These are phyloP conservation scores for Phytopythium litorale DNA, from an alignment of 352 stramenopile genomes.

Conservation along the genomic window DNA sequence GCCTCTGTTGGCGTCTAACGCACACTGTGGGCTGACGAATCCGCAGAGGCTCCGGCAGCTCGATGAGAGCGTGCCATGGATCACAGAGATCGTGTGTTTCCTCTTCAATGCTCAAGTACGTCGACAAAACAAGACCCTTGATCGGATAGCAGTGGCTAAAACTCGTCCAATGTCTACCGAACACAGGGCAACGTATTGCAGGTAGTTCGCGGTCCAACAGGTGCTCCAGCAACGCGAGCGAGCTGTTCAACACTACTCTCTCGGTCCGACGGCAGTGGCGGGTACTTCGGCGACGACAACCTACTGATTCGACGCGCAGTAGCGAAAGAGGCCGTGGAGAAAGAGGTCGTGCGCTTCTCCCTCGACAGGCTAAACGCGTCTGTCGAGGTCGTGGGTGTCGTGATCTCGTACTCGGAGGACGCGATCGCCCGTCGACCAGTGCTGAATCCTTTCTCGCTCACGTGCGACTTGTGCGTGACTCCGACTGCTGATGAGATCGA, in stretches of 20 bases:
- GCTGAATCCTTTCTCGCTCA: slow-evolving; percentile 45
- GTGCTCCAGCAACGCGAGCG: slow-evolving; percentile 1
- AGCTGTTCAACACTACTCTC: not conserved
- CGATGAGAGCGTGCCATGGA: slow-evolving; percentile 30
- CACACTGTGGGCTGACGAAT: not conserved
- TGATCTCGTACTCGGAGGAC: slow-evolving; percentile 44
- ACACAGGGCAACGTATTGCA: slow-evolving; percentile 43
- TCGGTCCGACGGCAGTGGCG: not conserved
- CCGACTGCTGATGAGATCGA: slow-evolving; percentile 10
- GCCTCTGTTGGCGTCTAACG: not conserved
- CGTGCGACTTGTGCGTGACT: slow-evolving; percentile 27
- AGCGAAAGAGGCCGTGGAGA: slow-evolving; percentile 36
- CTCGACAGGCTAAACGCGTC: slow-evolving; percentile 36
- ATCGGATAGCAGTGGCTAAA: not conserved
- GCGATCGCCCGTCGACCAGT: slow-evolving; percentile 37
- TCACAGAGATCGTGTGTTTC: slow-evolving; percentile 44
- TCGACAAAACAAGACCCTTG: not conserved
- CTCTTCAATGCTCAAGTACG: slow-evolving; percentile 53
- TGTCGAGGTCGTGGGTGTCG: slow-evolving; percentile 43
- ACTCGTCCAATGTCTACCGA: not conserved
- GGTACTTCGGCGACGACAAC: slow-evolving; percentile 32
- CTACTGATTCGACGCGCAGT: slow-evolving; percentile 29
- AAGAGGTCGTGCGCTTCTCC: slow-evolving; percentile 33
- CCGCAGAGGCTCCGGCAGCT: slow-evolving; percentile 27
- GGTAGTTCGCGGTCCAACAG: slow-evolving; percentile 23